phyloP scores from a whole-genome alignment of 148 eudicot genomes.

The Silene latifolia region DNA sequence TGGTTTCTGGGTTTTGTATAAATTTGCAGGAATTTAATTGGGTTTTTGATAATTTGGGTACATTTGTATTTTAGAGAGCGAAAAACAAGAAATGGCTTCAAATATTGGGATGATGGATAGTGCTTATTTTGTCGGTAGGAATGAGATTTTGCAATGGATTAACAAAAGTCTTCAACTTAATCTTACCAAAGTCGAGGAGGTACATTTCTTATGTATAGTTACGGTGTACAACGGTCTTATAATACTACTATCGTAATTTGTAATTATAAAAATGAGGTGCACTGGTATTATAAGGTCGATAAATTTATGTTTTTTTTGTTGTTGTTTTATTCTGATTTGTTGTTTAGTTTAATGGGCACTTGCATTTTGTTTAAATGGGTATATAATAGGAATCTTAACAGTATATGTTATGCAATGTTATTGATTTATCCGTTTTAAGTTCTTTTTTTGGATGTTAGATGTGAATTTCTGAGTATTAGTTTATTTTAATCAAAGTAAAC shows the following conservation, averaged over 20 bases:
- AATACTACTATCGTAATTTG: no score
- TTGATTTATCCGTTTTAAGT: no score
- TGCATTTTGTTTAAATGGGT: not conserved
- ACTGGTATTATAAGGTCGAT: no score
- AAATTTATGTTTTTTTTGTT: no score
- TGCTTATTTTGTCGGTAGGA: slow-evolving; percentile 92
- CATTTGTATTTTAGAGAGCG: not conserved
- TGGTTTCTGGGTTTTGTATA: slow-evolving; percentile 5
- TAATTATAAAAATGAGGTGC: no score
- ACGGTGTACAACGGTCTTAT: no score
- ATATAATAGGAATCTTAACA: no score
- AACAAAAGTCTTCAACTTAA: slow-evolving; percentile 73
- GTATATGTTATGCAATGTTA: no score
- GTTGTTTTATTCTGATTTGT: no score
- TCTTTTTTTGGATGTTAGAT: no score
- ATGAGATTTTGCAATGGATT: slow-evolving; percentile 83
- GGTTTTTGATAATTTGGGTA: not conserved
- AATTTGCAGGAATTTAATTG: slow-evolving; percentile 9
- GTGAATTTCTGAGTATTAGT: no score
- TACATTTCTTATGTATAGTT: not conserved
- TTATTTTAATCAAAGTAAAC: no score
- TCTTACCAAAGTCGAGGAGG: slow-evolving; percentile 92
- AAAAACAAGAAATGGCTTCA: slow-evolving; percentile 47
- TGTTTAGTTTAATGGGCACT: not conserved
- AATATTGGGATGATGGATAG: slow-evolving; percentile 94